phyloP scores from a whole-genome alignment of 176 grass and related monocot genomes.

The Alopecurus myosuroides region DNA sequence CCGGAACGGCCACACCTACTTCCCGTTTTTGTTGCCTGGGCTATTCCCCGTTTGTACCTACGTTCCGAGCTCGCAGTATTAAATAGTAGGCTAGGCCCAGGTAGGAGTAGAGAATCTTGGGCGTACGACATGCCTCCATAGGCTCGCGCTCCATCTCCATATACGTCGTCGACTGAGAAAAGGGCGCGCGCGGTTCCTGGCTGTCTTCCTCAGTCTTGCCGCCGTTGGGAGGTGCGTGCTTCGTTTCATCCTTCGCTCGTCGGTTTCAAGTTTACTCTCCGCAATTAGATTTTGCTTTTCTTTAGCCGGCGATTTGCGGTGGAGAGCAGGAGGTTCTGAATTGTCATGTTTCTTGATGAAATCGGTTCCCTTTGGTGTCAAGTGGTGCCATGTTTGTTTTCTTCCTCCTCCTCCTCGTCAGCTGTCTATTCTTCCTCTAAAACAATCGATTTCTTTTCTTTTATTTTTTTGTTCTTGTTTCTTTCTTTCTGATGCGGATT shows the following conservation, averaged over 20 bases:
- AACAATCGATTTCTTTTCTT: not conserved
- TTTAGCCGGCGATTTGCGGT: not conserved
- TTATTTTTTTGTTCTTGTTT: not conserved
- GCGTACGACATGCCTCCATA: constrained; percentile 7
- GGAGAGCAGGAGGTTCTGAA: not conserved
- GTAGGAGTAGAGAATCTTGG: not conserved
- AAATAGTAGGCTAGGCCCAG: constrained; percentile 13
- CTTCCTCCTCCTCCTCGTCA: not conserved
- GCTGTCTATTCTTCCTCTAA: too few species aligned
- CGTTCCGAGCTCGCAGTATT: constrained; percentile 1
- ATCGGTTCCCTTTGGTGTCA: not conserved
- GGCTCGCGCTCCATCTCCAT: not conserved
- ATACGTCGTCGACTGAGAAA: not conserved
- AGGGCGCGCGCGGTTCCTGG: constrained; percentile 13
- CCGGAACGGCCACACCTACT: constrained; percentile 2
- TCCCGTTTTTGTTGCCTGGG: not conserved
- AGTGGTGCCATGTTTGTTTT: not conserved
- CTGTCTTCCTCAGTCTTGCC: constrained; percentile 17
- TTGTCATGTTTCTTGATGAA: not conserved
- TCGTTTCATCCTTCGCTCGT: not conserved
- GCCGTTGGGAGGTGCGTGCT: constrained; percentile 10
- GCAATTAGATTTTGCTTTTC: not conserved
- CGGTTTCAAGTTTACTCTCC: not conserved
- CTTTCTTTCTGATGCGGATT: not conserved
- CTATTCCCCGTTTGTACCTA: not conserved